Evolutionary conservation across 2,329 filamentous ascomycete species (phyloP), one percentile per base, ranked within the genome.

Genomic region (Talaromyces sp.): DNA sequence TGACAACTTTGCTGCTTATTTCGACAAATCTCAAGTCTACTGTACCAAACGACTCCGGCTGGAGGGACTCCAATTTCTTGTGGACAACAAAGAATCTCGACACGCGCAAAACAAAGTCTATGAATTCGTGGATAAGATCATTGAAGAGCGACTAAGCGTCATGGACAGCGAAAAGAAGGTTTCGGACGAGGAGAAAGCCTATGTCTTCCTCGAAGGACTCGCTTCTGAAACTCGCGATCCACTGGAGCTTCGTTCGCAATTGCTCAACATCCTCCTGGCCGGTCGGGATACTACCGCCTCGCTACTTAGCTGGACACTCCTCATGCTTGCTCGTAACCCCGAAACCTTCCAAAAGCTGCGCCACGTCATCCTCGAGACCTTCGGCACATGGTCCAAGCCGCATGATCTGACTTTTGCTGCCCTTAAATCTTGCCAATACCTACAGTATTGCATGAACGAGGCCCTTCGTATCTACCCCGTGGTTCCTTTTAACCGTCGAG

Each of bases 211-310:
- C 19, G 68, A 81, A 35, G 78, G 77, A 37, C 68, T 82, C 1
- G 74, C 74, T 14, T 61, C 70, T n/a, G 67, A 73, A 11, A 81
- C 78, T 1, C 65, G 71, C 11, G 79, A 82, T 45, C 76, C 72
- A 4, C 66, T 77, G 48, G 70, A 74, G 39, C 73, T 82, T 20
- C 75, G 80, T 56, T 74, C 71, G 16, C 77, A 82, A 53, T 66
- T 80, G 7, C 69, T 82, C 36, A 80, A 80, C 57, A 76, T 82
- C 52, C 70, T 83, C 9, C 70, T 82, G 8, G 80, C 80, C 2
- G 80, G 79, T 14, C 76, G 80, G 11, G 81, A 83, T 59, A 83
- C 81, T 1, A 83, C 81, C 1, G 80, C 76, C 13, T 70, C 71
- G 6, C 60, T 76, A 4, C 68, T 78, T 6, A 71, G 77, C 35